Base-by-base conservation (phyloP, 2,329 filamentous ascomycete genomes). In the Septoria linicola region DNA sequence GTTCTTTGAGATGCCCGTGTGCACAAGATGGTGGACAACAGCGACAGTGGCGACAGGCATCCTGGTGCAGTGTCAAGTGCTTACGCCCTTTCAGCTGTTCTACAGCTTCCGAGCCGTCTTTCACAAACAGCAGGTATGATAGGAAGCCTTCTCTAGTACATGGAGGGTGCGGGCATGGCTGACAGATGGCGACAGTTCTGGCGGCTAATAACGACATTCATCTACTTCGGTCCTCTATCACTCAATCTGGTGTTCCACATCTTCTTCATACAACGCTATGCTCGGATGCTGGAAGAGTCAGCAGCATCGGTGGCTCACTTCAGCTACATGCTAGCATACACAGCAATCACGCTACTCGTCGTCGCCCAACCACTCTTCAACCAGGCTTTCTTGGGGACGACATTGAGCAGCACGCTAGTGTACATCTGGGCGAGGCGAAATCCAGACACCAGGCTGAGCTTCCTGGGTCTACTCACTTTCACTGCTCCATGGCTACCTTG, bases 1-100 rank as follows among this genome's bases (percentile, higher is more conserved):
- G 93, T 97, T 96, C 72, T 96, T 89, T 80, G 93, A 99, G 71
- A 96, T 96, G 87, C 93, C 93, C 3, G 83, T 93, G 20, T 95
- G 91, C 72, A 99, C 93, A 31, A 80, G 93, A 55, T 95, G 88
- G 85, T 99, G 93, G 93, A 97, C 93, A 17, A 91, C 89, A 19
- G 90, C 91, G 3, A 95, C 91, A 0, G 84, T 97, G 35, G 76
- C 89, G 51, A 93, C 87, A 8, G 95, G 90, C 61, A 83, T 90
- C 13, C 75, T 97, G 62, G 90, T 97, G 4, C 93, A 97, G 72
- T 97, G 90, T 73, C 84, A 95, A 65, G 85, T 97, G 69, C 76
- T 97, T 58, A 93, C 88, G 11, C 89, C 91, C 7, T 96, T 95
- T 66, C 91, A 97, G 73, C 82, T 99, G 21, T 99, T 97, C 75